These are phyloP conservation scores for Heterobasidion irregulare DNA, from an alignment of 1,284 basidiomycete species.

Conservation along the genomic window DNA sequence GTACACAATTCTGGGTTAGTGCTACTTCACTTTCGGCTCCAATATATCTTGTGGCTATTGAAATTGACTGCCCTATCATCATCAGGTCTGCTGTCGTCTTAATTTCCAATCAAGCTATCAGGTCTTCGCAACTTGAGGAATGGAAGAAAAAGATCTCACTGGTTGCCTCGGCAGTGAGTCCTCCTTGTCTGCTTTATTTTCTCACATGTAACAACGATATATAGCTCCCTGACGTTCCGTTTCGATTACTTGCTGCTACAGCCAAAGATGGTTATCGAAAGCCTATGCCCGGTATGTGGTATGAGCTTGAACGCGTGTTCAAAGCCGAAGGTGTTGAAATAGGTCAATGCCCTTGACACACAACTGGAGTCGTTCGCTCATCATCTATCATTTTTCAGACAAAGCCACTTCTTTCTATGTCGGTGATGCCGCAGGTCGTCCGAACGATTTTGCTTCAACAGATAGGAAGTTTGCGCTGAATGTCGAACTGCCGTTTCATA, in stretches of 20 bases:
- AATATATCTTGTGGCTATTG: not conserved
- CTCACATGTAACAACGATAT: not conserved
- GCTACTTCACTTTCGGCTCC: not conserved
- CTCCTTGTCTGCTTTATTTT: not conserved
- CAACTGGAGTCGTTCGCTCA: not conserved
- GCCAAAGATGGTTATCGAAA: conserved; percentile 78
- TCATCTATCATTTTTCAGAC: conserved; percentile 34
- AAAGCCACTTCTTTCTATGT: conserved; percentile 66
- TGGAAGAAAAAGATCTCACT: conserved; percentile 74
- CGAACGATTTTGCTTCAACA: conserved; percentile 65
- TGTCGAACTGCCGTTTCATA: conserved; percentile 36
- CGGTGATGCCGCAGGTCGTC: conserved; percentile 85
- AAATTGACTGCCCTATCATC: not conserved
- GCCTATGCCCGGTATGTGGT: conserved; percentile 86
- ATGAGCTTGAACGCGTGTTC: conserved; percentile 59
- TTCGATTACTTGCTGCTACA: conserved; percentile 74
- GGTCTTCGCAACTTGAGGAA: conserved; percentile 34
- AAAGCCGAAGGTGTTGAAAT: conserved; percentile 50
- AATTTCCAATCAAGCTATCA: conserved; percentile 73
- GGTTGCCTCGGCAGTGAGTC: conserved; percentile 60
- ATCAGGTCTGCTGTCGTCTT: conserved; percentile 68
- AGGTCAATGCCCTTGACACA: conserved; percentile 34
- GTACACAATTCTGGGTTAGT: conserved; percentile 54
- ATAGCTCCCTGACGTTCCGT: conserved; percentile 68
- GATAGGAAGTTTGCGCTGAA: conserved; percentile 86